Evolutionary conservation across 768 basidiomycete species (phyloP).

Genomic region (Hemileccinum impolitum): DNA sequence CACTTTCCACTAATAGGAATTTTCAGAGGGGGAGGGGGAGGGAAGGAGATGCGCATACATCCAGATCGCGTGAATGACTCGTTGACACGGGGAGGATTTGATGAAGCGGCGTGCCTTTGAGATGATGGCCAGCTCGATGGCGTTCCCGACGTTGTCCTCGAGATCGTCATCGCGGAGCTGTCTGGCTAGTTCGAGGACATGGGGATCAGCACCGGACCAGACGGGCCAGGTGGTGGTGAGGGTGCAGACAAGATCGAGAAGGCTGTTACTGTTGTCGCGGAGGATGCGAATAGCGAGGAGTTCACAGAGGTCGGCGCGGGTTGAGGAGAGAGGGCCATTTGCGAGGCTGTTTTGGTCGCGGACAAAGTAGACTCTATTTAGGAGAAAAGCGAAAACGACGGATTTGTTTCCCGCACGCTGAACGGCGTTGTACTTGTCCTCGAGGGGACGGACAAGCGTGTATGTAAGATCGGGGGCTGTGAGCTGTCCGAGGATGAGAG

Average conservation of each 20-base stretch:
- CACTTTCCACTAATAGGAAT: constrained; percentile 65
- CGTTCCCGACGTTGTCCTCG: constrained; percentile 83
- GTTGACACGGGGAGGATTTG: constrained; percentile 84
- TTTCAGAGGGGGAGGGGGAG: constrained; percentile 15
- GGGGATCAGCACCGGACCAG: constrained; percentile 68
- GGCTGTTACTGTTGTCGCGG: constrained; percentile 64
- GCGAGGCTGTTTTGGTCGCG: constrained; percentile 68
- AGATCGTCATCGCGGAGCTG: constrained; percentile 67
- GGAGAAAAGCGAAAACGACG: constrained; percentile 81
- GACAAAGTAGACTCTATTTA: constrained; percentile 83
- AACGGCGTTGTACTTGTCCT: constrained; percentile 78
- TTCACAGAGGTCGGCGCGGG: constrained; percentile 84
- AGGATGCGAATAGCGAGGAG: constrained; percentile 81
- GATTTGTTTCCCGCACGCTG: constrained; percentile 77
- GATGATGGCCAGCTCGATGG: constrained; percentile 89
- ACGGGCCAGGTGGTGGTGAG: constrained; percentile 81
- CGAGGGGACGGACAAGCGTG: constrained; percentile 81
- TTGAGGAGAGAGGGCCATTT: constrained; percentile 63
- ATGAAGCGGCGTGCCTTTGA: constrained; percentile 87
- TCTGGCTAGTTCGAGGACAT: constrained; percentile 53
- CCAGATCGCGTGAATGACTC: constrained; percentile 84
- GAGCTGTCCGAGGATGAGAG: constrained; percentile 45
- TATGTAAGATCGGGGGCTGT: constrained; percentile 87
- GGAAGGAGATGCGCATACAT: constrained; percentile 41
- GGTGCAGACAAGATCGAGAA: constrained; percentile 65